phyloP scores from a whole-genome alignment of 2,329 filamentous ascomycete genomes.

The Diaporthe ampelina region DNA sequence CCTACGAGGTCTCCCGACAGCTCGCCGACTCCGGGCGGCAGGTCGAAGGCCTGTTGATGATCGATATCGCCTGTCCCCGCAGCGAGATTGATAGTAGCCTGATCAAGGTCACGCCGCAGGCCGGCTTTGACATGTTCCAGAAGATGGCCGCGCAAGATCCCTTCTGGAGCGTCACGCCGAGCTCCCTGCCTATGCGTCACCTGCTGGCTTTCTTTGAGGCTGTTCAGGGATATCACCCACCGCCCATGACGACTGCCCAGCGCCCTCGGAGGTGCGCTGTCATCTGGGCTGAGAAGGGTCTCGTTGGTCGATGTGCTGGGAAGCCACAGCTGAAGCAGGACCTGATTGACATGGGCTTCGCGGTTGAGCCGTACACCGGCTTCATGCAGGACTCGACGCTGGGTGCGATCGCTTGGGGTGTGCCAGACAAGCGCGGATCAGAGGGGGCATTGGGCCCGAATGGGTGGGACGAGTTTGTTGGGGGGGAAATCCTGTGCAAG shows the following conservation, averaged over 20 bases:
- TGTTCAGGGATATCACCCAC: conserved; percentile 31
- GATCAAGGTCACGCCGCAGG: conserved; percentile 19
- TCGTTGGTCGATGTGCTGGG: conserved; percentile 25
- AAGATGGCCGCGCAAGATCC: not conserved
- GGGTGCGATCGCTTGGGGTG: conserved; percentile 30
- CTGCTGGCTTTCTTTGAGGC: conserved; percentile 29
- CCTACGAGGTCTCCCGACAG: no score
- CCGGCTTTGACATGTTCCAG: not conserved
- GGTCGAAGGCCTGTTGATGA: no score
- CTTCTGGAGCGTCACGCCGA: conserved; percentile 1
- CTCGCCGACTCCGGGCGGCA: no score
- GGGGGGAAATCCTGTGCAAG: conserved; percentile 23
- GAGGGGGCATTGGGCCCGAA: conserved; percentile 37
- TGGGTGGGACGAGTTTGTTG: conserved; percentile 35
- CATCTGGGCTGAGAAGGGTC: conserved; percentile 29
- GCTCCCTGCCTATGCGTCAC: conserved; percentile 28
- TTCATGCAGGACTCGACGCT: conserved; percentile 39
- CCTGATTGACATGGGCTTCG: conserved; percentile 14
- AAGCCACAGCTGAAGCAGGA: conserved; percentile 18
- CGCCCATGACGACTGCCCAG: conserved; percentile 25
- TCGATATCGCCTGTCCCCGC: no score
- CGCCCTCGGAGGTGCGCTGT: conserved; percentile 18
- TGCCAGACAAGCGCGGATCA: conserved; percentile 32
- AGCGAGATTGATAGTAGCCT: no score
- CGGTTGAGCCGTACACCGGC: conserved; percentile 22